These are phyloP conservation scores for Colletotrichum gigasporum DNA, from an alignment of 2,329 filamentous ascomycete genomes.

Conservation along the genomic window DNA sequence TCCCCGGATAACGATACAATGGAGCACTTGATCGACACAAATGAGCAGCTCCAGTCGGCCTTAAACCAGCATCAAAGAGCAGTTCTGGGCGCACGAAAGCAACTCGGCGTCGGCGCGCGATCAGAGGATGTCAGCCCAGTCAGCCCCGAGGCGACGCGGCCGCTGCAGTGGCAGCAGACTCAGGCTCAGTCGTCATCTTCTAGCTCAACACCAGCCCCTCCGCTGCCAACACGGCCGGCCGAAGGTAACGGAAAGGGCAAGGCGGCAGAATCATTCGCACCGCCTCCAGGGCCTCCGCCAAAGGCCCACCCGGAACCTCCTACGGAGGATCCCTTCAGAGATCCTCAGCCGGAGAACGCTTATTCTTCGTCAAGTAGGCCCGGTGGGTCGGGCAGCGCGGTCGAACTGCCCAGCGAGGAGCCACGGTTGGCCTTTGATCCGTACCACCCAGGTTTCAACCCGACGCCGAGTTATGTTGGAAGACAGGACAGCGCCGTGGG, in stretches of 20 bases:
- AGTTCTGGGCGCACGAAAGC: slow-evolving; percentile 70
- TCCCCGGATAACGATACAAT: slow-evolving; percentile 92
- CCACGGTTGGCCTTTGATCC: slow-evolving; percentile 47
- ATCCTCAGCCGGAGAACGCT: slow-evolving; percentile 33
- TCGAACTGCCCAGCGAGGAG: slow-evolving; percentile 40
- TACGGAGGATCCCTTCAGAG: slow-evolving; percentile 37
- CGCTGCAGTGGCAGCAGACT: slow-evolving; percentile 35
- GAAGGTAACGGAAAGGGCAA: slow-evolving; percentile 39
- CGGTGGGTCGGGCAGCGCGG: slow-evolving; percentile 33
- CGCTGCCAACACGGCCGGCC: slow-evolving; percentile 17
- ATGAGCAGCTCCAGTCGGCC: slow-evolving; percentile 86
- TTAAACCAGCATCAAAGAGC: slow-evolving; percentile 87
- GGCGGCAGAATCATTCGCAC: slow-evolving; percentile 33
- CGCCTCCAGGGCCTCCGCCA: slow-evolving; percentile 28
- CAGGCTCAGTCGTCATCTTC: slow-evolving; percentile 33
- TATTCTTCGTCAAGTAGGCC: slow-evolving; percentile 22
- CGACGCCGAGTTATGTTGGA: slow-evolving; percentile 45
- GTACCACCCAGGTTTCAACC: slow-evolving; percentile 47
- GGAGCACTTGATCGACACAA: slow-evolving; percentile 91
- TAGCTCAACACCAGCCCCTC: slow-evolving; percentile 24
- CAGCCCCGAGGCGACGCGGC: slow-evolving; percentile 27
- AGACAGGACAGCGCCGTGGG: slow-evolving; percentile 52
- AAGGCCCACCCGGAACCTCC: slow-evolving; percentile 45
- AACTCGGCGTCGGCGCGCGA: slow-evolving; percentile 52
- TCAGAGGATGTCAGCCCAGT: slow-evolving; percentile 39